phyloP scores from a whole-genome alignment of 1,284 basidiomycete species.

The Vanrija sp. region DNA sequence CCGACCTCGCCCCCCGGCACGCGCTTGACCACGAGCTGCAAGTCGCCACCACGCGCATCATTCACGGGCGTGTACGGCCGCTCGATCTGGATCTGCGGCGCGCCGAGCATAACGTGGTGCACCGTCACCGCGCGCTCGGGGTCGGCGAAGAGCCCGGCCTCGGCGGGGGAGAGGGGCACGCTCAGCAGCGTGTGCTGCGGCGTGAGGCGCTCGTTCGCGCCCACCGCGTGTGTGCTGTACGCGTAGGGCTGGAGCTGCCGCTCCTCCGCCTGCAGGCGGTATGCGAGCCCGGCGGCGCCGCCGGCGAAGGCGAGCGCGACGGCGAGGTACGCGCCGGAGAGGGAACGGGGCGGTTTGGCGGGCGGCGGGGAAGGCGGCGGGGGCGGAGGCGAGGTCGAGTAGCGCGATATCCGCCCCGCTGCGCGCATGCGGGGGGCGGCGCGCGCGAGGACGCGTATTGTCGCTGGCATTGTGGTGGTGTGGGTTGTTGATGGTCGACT shows the following conservation, averaged over 20 bases:
- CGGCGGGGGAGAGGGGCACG: constrained; percentile 1
- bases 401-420: too few relatives aligned
- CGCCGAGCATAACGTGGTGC: constrained; percentile 46
- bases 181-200: constrained; percentile 32
- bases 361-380: too few relatives aligned
- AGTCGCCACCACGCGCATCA: constrained; percentile 32
- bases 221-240: constrained; percentile 36
- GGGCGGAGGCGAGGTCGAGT: too few relatives aligned
- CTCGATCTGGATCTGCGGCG: constrained; percentile 46
- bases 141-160: constrained; percentile 4
- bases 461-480: too few relatives aligned
- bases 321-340: too few relatives aligned
- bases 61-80: constrained; percentile 47
- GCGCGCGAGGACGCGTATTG: too few relatives aligned
- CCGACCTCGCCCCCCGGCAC: constrained; percentile 48
- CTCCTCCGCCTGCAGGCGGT: constrained; percentile 1
- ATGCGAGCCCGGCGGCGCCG: neutral
- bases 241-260: constrained; percentile 20
- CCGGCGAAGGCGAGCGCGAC: too few relatives aligned
- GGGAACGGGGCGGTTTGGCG: too few relatives aligned
- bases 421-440: too few relatives aligned
- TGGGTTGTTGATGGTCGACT: too few relatives aligned
- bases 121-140: constrained; percentile 27
- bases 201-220: constrained; percentile 15
- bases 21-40: constrained; percentile 43